Evolutionary conservation across 169 alveolate species (phyloP), one percentile per base, ranked within the genome.

Genomic region (Plasmodium billcollinsi): DNA sequence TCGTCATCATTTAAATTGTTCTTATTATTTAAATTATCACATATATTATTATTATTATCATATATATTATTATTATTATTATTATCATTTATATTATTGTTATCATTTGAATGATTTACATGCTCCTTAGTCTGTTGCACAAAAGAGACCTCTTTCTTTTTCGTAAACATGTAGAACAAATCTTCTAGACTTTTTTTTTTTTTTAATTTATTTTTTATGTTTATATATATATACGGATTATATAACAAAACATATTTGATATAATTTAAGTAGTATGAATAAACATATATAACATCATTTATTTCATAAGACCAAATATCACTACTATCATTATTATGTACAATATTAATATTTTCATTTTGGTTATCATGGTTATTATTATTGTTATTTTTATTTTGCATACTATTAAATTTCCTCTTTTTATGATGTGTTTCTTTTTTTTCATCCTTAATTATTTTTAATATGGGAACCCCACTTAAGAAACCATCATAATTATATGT

Each of bases 161-260:
- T 78, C 2, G 72, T 59, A 65, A 78, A 52, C 26, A 83, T 11
- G 20, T n/a, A 39, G 70, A 67, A 83, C 52, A 83, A 24, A 12
- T 83, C 91, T 3, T 52, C 66, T 45, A 83, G 12, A 2, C 15
- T 33, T 45, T 26, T 83, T 29, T 56, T 45, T 6, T 67, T 67
- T 58, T 61, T 72, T 62, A 86, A 21, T 54, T 49, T 71, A 21
- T 70, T 26, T 26, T 65, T 58, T 8, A 86, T 26, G 11, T 49
- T 66, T 2, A 15, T n/a, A 62, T 86, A 86, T 9, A 72, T 67
- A 71, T 71, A 71, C 1, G 92, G 92, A 65, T 86, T 86, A 52
- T 43, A 26, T 39, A 86, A 24, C 29, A 86, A 39, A 12, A 71
- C 75, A 86, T 61, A 86, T 86, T 65, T 86, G 18, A 86, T 47